A percentile compares a stretch with the other conserved stretches of the same genome.
Conservation (phyloP, 371 early-diverging fungal genomes). For the Mortierella sp. region DNA sequence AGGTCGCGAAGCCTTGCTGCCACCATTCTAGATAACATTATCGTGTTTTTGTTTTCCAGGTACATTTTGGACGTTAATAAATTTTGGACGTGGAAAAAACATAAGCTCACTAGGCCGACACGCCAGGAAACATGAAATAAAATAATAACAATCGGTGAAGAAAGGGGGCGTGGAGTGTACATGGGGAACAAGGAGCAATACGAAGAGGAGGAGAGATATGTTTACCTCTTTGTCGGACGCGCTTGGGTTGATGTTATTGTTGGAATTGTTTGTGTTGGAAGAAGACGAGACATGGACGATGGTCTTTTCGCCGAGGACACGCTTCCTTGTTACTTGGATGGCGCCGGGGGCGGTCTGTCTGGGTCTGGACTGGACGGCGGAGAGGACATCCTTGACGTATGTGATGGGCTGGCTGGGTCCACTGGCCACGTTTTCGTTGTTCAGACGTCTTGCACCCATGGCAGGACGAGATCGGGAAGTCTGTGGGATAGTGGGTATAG, state of each 20-base stretch:
- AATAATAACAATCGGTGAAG: background rate
- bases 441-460: slow-evolving; percentile 25
- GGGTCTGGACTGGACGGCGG: slow-evolving; percentile 21
- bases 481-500: background rate
- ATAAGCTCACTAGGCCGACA: background rate
- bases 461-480: slow-evolving; percentile 27
- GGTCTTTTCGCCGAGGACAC: slow-evolving; percentile 22
- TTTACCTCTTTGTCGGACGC: slow-evolving; percentile 24
- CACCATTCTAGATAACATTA: background rate
- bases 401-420: slow-evolving; percentile 22
- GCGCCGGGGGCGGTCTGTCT: slow-evolving; percentile 2
- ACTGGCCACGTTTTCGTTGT: slow-evolving; percentile 21
- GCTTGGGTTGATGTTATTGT: background rate
- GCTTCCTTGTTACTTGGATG: slow-evolving; percentile 21
- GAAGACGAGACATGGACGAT: background rate
- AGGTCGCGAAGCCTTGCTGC: background rate
- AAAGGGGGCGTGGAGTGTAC: background rate
- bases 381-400: slow-evolving; percentile 36
- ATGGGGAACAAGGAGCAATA: background rate
- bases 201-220: background rate
- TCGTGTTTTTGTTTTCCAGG: background rate
- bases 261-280: background rate
- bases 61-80: slow-evolving; percentile 9
- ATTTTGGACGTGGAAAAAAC: slow-evolving; percentile 12
- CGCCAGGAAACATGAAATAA: background rate